A percentile compares a stretch with the other conserved stretches of the same genome.
Evolutionary conservation across 2,329 filamentous ascomycete species (phyloP).

Genomic region (Penicillium sp.): DNA sequence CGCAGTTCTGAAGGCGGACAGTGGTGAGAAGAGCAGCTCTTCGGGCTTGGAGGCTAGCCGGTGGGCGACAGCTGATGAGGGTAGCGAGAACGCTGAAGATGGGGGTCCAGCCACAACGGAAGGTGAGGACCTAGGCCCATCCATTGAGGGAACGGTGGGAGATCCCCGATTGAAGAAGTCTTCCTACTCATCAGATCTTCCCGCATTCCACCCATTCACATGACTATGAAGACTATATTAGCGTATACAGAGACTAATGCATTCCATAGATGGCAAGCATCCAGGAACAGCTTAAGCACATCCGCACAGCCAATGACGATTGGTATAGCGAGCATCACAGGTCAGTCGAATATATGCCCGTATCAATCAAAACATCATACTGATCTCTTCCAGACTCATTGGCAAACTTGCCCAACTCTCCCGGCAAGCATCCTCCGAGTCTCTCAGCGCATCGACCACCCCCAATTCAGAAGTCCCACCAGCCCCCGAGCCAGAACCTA

Average conservation of each 20-base stretch:
- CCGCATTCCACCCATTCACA: slow-evolving; percentile 33
- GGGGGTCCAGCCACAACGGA: slow-evolving; percentile 41
- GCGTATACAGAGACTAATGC: slow-evolving; percentile 23
- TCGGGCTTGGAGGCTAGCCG: slow-evolving; percentile 42
- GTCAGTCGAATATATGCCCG: slow-evolving; percentile 27
- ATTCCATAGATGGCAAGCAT: slow-evolving; percentile 49
- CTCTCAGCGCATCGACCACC: slow-evolving; percentile 32
- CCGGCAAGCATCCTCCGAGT: slow-evolving; percentile 30
- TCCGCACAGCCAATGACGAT: slow-evolving; percentile 47
- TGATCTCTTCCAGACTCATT: slow-evolving; percentile 34
- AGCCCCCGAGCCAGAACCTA: slow-evolving; percentile 19
- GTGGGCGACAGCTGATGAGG: slow-evolving; percentile 41
- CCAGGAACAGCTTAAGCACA: slow-evolving; percentile 48
- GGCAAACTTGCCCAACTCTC: slow-evolving; percentile 40
- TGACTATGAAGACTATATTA: slow-evolving; percentile 29
- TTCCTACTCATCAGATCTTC: slow-evolving; percentile 32
- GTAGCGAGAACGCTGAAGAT: slow-evolving; percentile 32
- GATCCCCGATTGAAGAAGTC: slow-evolving; percentile 41
- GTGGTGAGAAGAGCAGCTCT: slow-evolving; percentile 29
- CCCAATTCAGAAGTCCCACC: slow-evolving; percentile 27
- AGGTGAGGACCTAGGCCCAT: slow-evolving; percentile 50
- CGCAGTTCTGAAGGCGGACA: slow-evolving; percentile 36
- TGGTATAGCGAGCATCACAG: slow-evolving; percentile 46
- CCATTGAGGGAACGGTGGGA: slow-evolving; percentile 51
- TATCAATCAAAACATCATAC: neutral